phyloP scores from a whole-genome alignment of 1,139 yeast genomes.

The Blastobotrys indianensis region DNA sequence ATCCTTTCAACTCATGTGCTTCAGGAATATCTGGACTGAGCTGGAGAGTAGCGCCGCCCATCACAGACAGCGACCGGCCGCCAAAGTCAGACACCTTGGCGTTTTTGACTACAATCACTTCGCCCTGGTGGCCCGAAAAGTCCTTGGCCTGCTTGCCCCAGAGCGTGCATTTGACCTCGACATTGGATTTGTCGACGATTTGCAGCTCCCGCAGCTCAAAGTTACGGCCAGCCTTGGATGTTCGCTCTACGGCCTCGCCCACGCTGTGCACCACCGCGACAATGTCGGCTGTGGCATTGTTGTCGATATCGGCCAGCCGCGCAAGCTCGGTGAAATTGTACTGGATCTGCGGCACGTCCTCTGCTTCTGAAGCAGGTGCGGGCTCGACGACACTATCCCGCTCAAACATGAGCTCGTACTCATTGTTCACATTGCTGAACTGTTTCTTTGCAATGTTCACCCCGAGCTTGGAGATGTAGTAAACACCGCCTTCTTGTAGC shows the following conservation, averaged over 20 bases:
- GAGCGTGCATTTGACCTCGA: slow-evolving; percentile 70
- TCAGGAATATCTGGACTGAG: slow-evolving; percentile 86
- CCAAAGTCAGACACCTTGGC: slow-evolving; percentile 85
- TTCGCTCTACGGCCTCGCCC: slow-evolving; percentile 67
- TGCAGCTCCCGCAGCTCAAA: slow-evolving; percentile 85
- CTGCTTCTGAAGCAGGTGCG: slow-evolving; percentile 48
- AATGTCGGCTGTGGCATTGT: slow-evolving; percentile 66
- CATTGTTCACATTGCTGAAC: slow-evolving; percentile 78
- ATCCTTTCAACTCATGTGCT: slow-evolving; percentile 83
- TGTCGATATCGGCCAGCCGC: slow-evolving; percentile 59
- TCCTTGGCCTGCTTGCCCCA: slow-evolving; percentile 88
- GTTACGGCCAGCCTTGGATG: slow-evolving; percentile 91
- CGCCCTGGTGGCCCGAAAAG: slow-evolving; percentile 64
- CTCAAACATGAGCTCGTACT: slow-evolving; percentile 80
- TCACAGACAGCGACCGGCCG: slow-evolving; percentile 78
- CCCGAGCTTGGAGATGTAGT: slow-evolving; percentile 75
- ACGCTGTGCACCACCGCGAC: slow-evolving; percentile 80
- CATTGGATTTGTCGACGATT: slow-evolving; percentile 79
- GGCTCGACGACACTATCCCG: slow-evolving; percentile 72
- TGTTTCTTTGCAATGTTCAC: slow-evolving; percentile 81
- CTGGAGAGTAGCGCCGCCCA: slow-evolving; percentile 68
- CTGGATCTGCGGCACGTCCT: slow-evolving; percentile 66
- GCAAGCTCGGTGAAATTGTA: slow-evolving; percentile 71
- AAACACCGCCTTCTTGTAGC: slow-evolving; percentile 85
- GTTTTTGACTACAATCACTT: slow-evolving; percentile 89